phyloP scores from a whole-genome alignment of 768 basidiomycete species.

The Lentinula boryana region DNA sequence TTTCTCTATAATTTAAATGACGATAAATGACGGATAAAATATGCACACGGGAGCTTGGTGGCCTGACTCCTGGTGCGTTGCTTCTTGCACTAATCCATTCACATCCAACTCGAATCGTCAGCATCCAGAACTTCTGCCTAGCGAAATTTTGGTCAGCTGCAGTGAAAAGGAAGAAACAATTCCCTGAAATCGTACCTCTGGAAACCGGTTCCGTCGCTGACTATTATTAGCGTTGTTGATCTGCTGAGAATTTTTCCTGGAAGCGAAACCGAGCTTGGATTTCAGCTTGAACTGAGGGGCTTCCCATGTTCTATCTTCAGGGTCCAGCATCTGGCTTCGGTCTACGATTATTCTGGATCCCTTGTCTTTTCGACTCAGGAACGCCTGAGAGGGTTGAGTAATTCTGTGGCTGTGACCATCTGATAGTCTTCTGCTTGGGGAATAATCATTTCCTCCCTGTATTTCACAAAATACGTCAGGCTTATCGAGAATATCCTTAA shows the following conservation, averaged over 20 bases:
- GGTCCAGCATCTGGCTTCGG: conserved; percentile 23
- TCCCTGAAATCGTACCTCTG: background rate
- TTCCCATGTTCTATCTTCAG: conserved; percentile 35
- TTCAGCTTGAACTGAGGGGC: background rate
- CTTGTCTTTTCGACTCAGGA: background rate
- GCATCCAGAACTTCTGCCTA: background rate
- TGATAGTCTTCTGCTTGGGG: background rate
- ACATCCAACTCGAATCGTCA: background rate
- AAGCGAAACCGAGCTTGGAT: background rate
- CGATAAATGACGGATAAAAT: background rate
- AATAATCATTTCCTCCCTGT: background rate
- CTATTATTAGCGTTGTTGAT: background rate
- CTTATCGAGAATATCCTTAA: background rate
- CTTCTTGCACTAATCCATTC: background rate
- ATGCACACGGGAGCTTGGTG: background rate
- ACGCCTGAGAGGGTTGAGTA: background rate
- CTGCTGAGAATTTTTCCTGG: background rate
- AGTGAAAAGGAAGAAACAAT: background rate
- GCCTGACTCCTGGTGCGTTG: background rate
- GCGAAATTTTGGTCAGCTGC: background rate
- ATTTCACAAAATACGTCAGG: background rate
- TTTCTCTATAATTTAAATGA: background rate
- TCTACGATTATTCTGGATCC: background rate
- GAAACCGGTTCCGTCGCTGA: background rate
- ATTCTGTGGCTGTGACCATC: background rate